These are phyloP conservation scores for Pyrenula massariospora DNA, from an alignment of 495 filamentous ascomycete species.

Conservation along the genomic window DNA sequence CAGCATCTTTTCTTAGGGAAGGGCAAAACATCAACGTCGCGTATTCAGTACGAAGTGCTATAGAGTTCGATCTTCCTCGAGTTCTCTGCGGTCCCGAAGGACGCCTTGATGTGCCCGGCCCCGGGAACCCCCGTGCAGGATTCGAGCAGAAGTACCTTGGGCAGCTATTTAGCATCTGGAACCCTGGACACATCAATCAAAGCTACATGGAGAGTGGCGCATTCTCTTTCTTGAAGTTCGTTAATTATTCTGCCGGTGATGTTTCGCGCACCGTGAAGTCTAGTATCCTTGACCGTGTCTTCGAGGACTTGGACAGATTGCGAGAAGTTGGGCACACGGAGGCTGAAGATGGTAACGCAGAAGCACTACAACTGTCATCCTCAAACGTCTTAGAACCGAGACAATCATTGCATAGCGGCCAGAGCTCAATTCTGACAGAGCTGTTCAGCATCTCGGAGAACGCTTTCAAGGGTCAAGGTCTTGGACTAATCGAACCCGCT, in stretches of 20 bases:
- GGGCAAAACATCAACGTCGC: slow-evolving; percentile 64
- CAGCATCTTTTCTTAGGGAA: slow-evolving; percentile 86
- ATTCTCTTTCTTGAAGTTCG: slow-evolving; percentile 88
- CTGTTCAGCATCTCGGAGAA: slow-evolving; percentile 70
- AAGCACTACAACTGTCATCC: slow-evolving; percentile 57
- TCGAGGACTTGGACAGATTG: slow-evolving; percentile 34
- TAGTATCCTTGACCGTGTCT: slow-evolving; percentile 50
- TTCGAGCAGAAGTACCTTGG: slow-evolving; percentile 62
- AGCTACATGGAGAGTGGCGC: slow-evolving; percentile 41
- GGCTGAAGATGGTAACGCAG: slow-evolving; percentile 49
- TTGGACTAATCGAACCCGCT: slow-evolving; percentile 68
- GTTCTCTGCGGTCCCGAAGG: slow-evolving; percentile 68
- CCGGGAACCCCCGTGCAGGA: slow-evolving; percentile 61
- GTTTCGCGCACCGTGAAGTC: slow-evolving; percentile 52
- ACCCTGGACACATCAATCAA: slow-evolving; percentile 61
- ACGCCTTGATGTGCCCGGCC: slow-evolving; percentile 63
- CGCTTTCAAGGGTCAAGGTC: slow-evolving; percentile 54
- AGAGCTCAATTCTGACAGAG: slow-evolving; percentile 54
- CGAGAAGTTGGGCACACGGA: neutral
- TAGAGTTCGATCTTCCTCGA: slow-evolving; percentile 72
- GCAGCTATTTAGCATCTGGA: slow-evolving; percentile 83
- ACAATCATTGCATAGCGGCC: slow-evolving; percentile 11
- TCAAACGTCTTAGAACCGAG: slow-evolving; percentile 45
- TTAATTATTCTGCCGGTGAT: slow-evolving; percentile 64
- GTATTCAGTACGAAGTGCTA: slow-evolving; percentile 78